phyloP scores from a whole-genome alignment of 768 basidiomycete genomes.

The Cystofilobasidium macerans region DNA sequence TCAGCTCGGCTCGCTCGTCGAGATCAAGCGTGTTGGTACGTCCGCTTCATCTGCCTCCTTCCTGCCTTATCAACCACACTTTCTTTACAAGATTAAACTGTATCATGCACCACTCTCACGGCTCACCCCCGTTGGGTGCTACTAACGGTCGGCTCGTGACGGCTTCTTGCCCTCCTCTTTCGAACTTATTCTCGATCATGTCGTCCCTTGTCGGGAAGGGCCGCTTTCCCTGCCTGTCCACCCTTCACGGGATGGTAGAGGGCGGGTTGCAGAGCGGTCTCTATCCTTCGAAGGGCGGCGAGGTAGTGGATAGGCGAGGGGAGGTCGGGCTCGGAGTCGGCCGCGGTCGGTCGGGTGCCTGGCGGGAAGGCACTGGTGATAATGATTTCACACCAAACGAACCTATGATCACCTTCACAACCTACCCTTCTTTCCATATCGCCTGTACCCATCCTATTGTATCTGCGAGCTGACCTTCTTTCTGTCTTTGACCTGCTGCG shows the following conservation, averaged over 20 bases:
- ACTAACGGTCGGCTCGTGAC: not conserved
- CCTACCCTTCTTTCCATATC: not conserved
- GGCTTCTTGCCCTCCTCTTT: not conserved
- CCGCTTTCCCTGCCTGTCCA: not conserved
- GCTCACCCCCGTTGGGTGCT: not conserved
- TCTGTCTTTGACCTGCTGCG: not conserved
- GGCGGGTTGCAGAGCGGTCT: not conserved
- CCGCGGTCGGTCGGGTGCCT: not conserved
- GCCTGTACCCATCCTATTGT: not conserved
- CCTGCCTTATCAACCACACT: not conserved
- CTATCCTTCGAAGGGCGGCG: not conserved
- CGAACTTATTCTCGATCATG: too few species aligned
- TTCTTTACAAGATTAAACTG: not conserved
- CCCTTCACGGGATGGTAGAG: not conserved
- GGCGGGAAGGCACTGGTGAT: conserved; percentile 7
- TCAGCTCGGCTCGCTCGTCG: conserved; percentile 55
- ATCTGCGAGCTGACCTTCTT: not conserved
- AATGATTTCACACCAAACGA: conserved; percentile 9
- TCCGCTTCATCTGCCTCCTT: conserved; percentile 24
- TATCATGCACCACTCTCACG: conserved; percentile 12
- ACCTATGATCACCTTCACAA: not conserved
- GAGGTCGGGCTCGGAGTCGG: not conserved
- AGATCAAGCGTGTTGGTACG: conserved; percentile 75
- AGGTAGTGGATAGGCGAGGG: not conserved
- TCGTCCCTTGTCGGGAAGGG: too few species aligned